Evolutionary conservation across 495 filamentous ascomycete species (phyloP).

Genomic region (Podospora sp.): DNA sequence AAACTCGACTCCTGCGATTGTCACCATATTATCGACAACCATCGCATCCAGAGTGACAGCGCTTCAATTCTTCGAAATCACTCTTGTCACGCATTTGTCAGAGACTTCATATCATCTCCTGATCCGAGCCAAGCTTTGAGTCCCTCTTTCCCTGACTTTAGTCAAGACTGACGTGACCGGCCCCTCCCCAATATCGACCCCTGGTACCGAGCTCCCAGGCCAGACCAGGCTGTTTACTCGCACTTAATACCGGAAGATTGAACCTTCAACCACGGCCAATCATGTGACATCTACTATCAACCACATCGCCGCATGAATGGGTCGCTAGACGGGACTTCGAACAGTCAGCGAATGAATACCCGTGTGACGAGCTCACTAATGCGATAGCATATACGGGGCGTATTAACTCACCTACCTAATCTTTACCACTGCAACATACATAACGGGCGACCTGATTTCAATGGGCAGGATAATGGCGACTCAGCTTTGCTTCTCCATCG

Average conservation of each 20-base stretch:
- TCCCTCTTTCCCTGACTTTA: neutral
- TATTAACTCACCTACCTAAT: constrained; percentile 7
- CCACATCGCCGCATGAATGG: neutral
- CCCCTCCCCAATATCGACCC: neutral
- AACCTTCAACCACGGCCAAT: neutral
- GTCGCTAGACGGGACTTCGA: neutral
- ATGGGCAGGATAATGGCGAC: neutral
- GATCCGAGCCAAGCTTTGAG: neutral
- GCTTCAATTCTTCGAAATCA: neutral
- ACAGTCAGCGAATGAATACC: neutral
- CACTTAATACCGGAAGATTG: constrained; percentile 1
- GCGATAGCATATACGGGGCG: neutral
- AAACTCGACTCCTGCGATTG: no score
- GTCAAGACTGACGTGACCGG: neutral
- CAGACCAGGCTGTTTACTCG: neutral
- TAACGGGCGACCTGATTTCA: neutral
- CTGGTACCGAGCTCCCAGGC: neutral
- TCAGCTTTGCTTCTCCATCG: neutral
- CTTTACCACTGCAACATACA: neutral
- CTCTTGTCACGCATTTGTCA: no score
- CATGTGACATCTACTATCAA: neutral
- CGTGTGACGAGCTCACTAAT: neutral
- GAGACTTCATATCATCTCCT: neutral
- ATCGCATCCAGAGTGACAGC: no score
- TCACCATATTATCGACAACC: no score